Conservation (phyloP, 192 early-diverging fungal genomes). For the Chytriomyces hyalinus region DNA sequence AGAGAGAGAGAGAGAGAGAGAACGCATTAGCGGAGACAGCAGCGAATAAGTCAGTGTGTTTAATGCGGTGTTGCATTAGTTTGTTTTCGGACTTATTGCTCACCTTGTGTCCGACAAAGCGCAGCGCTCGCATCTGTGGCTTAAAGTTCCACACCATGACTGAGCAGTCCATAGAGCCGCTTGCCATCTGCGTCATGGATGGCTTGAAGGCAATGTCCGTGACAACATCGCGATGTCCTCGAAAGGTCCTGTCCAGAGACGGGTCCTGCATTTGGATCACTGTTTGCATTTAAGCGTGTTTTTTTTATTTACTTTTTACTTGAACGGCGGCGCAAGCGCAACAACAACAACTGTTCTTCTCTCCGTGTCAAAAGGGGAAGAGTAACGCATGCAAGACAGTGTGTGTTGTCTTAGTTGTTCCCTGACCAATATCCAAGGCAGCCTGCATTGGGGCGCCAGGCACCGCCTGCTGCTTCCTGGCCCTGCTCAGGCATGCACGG, state of each 20-base stretch:
- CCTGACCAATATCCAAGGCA: too few species aligned
- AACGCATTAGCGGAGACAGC: too few species aligned
- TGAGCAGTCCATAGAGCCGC: slow-evolving; percentile 57
- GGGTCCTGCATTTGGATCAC: slow-evolving; percentile 47
- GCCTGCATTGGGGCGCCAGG: too few species aligned
- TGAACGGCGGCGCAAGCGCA: too few species aligned
- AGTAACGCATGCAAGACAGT: too few species aligned
- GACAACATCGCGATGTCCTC: slow-evolving; percentile 64
- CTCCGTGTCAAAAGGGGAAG: too few species aligned
- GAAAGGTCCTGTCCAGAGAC: slow-evolving; percentile 62
- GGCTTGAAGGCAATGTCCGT: slow-evolving; percentile 62
- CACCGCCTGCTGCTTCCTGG: too few species aligned
- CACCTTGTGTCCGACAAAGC: slow-evolving; percentile 67
- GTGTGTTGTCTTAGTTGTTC: too few species aligned
- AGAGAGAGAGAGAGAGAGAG: too few species aligned
- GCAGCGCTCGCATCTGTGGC: slow-evolving; percentile 61
- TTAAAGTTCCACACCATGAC: slow-evolving; percentile 75
- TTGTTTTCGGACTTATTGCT: background rate
- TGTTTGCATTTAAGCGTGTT: background rate
- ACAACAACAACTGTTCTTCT: too few species aligned
- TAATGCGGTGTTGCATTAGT: background rate
- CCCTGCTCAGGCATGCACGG: too few species aligned
- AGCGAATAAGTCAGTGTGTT: background rate
- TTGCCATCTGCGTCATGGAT: slow-evolving; percentile 62
- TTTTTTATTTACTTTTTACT: too few species aligned